A percentile compares a stretch with the other conserved stretches of the same genome.
These are phyloP conservation scores for Rhodosporidiobolus sp. DNA, from an alignment of 768 basidiomycete genomes.

Conservation along the genomic window DNA sequence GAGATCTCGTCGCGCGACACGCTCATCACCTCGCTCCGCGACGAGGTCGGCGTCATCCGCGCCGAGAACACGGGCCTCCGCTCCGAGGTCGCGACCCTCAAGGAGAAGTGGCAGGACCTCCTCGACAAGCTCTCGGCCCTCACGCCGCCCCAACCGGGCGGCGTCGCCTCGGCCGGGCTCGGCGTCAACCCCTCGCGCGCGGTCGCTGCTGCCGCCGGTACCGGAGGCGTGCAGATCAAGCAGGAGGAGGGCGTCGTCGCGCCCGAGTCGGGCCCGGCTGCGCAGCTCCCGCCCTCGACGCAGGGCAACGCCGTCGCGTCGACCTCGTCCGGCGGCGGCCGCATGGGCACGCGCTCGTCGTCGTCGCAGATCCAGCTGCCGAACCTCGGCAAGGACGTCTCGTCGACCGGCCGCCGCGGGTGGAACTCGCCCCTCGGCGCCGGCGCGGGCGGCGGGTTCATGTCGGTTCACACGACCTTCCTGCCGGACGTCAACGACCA, in stretches of 20 bases:
- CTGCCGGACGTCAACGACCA: conserved; percentile 26
- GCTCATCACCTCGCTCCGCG: conserved; percentile 57
- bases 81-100: conserved; percentile 50
- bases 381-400: conserved; percentile 51
- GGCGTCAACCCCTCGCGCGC: conserved; percentile 39
- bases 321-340: conserved; percentile 14
- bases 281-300: conserved; percentile 16
- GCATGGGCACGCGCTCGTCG: conserved; percentile 39
- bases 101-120: conserved; percentile 47
- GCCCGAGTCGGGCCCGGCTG: conserved; percentile 10
- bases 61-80: conserved; percentile 40
- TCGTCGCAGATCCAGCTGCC: conserved; percentile 36
- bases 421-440: conserved; percentile 18
- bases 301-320: conserved; percentile 21
- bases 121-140: conserved; percentile 39
- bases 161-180: conserved; percentile 10
- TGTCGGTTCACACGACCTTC: conserved; percentile 37
- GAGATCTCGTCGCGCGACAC: conserved; percentile 90
- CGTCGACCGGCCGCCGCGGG: conserved; percentile 37
- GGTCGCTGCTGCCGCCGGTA: neutral
- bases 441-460: conserved; percentile 30
- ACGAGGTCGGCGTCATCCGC: conserved; percentile 38
- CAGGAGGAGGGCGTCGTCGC: conserved; percentile 27
- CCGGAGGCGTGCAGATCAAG: neutral
- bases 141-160: neutral